phyloP scores from a whole-genome alignment of 73 alveolate species.

The Stentor roeselii region DNA sequence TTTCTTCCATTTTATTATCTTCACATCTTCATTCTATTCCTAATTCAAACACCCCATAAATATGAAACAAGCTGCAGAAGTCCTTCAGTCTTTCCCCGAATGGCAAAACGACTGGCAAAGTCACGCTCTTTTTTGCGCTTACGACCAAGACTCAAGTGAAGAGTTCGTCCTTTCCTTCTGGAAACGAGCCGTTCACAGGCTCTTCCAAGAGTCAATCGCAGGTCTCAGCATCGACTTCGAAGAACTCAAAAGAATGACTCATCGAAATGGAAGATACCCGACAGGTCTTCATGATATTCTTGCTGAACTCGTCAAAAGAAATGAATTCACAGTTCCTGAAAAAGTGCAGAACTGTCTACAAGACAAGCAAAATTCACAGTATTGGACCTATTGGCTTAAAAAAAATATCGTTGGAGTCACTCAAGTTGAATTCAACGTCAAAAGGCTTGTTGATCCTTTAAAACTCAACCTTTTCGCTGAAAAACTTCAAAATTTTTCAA shows the following conservation, averaged over 20 bases:
- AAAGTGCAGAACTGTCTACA: too few relatives aligned
- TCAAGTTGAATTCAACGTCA: too few relatives aligned
- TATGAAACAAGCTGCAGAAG: not conserved
- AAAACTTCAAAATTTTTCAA: not conserved
- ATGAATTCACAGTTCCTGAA: not conserved
- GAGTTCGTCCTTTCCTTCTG: not conserved
- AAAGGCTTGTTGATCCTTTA: too few relatives aligned
- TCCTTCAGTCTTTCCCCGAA: not conserved
- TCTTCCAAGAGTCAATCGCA: not conserved
- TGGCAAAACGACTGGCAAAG: conserved; percentile 21
- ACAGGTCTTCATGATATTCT: not conserved
- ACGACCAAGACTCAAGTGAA: conserved; percentile 3
- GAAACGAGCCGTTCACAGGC: not conserved
- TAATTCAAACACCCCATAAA: too few relatives aligned
- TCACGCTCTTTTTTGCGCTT: conserved; percentile 21
- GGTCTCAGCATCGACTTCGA: not conserved
- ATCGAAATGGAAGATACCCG: not conserved
- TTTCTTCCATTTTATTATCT: too few relatives aligned
- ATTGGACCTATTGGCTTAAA: not conserved
- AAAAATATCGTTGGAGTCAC: not conserved
- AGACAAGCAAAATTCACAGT: not conserved
- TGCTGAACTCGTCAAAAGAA: not conserved
- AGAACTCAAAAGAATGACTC: not conserved
- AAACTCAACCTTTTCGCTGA: not conserved
- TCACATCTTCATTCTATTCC: too few relatives aligned